Conservation (phyloP, 2,329 filamentous ascomycete genomes). For the Diaporthe sp. region DNA sequence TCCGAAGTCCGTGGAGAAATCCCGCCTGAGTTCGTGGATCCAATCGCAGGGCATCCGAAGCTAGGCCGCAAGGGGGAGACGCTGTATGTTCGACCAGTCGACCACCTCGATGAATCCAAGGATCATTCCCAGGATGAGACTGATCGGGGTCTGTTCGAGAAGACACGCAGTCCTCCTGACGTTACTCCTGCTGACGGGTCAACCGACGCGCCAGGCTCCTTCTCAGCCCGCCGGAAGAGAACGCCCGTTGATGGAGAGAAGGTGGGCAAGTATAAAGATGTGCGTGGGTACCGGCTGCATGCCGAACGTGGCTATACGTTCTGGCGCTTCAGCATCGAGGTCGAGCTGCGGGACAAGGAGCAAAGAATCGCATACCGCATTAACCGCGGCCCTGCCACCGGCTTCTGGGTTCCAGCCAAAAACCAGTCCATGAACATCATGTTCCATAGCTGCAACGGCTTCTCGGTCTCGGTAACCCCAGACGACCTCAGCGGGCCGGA, state of each 20-base stretch:
- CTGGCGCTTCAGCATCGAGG: constrained; percentile 96
- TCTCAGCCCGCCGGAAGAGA: constrained; percentile 65
- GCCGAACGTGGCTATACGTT: constrained; percentile 90
- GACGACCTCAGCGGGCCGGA: constrained; percentile 91
- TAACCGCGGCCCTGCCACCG: constrained; percentile 88
- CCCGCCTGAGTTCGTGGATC: constrained; percentile 87
- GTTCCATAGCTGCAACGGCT: constrained; percentile 98
- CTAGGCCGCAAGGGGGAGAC: constrained; percentile 87
- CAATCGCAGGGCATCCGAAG: constrained; percentile 88
- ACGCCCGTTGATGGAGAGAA: constrained; percentile 81
- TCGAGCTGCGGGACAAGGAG: constrained; percentile 84
- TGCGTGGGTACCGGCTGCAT: constrained; percentile 85
- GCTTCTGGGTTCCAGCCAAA: constrained; percentile 92
- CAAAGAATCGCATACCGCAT: constrained; percentile 95
- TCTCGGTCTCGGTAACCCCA: constrained; percentile 83
- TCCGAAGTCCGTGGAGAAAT: constrained; percentile 75
- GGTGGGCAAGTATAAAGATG: constrained; percentile 83
- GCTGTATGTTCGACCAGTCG: constrained; percentile 89
- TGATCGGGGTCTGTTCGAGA: constrained; percentile 86
- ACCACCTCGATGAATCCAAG: constrained; percentile 81
- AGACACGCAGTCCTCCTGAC: constrained; percentile 67
- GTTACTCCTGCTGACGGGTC: constrained; percentile 55
- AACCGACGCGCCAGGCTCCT: constrained; percentile 64
- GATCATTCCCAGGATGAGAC: constrained; percentile 86
- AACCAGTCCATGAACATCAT: constrained; percentile 97